Evolutionary conservation across 345 rosid species (phyloP).

Genomic region (Salix suchowensis): DNA sequence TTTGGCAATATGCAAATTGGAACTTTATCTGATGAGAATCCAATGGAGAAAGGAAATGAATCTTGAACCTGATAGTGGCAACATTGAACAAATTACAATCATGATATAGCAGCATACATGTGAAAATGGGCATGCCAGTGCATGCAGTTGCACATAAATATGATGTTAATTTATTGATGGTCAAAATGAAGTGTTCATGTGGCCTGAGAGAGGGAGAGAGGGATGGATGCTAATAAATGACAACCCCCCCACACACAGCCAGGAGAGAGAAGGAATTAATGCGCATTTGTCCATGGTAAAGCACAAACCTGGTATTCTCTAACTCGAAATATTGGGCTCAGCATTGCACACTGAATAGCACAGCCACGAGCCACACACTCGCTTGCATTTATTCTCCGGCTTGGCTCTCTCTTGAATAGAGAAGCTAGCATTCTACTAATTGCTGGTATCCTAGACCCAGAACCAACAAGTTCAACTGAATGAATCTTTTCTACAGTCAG

Average conservation of each 20-base stretch:
- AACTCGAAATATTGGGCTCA: conserved; percentile 79
- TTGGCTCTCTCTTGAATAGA: conserved; percentile 48
- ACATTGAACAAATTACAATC: background rate
- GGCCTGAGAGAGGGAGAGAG: no score
- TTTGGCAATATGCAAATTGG: conserved; percentile 27
- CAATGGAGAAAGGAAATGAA: conserved; percentile 70
- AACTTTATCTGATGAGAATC: conserved; percentile 52
- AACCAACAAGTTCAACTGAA: conserved; percentile 67
- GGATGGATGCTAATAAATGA: no score
- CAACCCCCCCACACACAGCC: no score
- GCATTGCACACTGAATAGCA: conserved; percentile 76
- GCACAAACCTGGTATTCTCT: conserved; percentile 73
- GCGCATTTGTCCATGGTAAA: background rate
- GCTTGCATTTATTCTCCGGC: conserved; percentile 62
- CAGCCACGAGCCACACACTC: conserved; percentile 72
- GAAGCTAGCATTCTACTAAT: conserved; percentile 41
- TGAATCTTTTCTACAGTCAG: conserved; percentile 44
- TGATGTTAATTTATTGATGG: no score
- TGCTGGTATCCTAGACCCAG: conserved; percentile 66
- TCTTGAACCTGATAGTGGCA: conserved; percentile 55
- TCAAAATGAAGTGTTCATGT: no score
- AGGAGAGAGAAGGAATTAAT: no score
- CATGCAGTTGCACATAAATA: no score
- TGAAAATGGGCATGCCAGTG: no score
- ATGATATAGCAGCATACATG: background rate